Base-by-base conservation (phyloP, 305 asterid species). In the Fraxinus angustifolia region DNA sequence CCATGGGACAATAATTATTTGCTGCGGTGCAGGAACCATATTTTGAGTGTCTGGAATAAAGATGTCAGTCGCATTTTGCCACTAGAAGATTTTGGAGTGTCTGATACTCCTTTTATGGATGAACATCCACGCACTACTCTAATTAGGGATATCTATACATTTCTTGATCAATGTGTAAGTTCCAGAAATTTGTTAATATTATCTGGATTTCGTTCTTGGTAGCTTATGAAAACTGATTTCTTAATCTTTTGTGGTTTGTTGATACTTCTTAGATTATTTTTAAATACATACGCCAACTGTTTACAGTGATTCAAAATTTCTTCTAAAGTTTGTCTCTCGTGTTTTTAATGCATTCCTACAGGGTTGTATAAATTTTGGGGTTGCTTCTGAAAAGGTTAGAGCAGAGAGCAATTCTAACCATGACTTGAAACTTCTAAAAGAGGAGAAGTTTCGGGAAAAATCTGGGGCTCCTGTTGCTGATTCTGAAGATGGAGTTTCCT, bases 351-450 rank as follows among this genome's bases (percentile, higher is more conserved):
- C 70, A 68, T 77, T 56, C 87, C 45, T 76, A 82, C 92, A 96
- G 99, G 99, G 99, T 72, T 90, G 90, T 82, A 91, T 96, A 87
- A 96, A 96, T 88, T 93, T 88, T 86, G 99, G 98, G 76, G 94
- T 93, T 86, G 94, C 97, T 87, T 92, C 92, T 73, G 89, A 80
- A 82, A 93, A 91, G 87, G 88, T 84, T 65, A 91, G 86, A 84
- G 88, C 85, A 35, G 92, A 85, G 67, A 87, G 80, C 81, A 87
- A 88, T 86, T 80, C 83, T 83, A 86, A 86, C 67, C 93, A 85
- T 79, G 92, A 88, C 82, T 75, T 89, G 83, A 87, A 92, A 85
- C 91, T 90, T 84, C 81, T 83, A 75, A 86, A 86, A 73, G 92
- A 90, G 84, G 96, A 91, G 82, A 91, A 89, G 79, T 87, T 80